A percentile compares a stretch with the other conserved stretches of the same genome.
phyloP scores from a whole-genome alignment of 2,329 filamentous ascomycete species.

The Trichoderma oligosporum region DNA sequence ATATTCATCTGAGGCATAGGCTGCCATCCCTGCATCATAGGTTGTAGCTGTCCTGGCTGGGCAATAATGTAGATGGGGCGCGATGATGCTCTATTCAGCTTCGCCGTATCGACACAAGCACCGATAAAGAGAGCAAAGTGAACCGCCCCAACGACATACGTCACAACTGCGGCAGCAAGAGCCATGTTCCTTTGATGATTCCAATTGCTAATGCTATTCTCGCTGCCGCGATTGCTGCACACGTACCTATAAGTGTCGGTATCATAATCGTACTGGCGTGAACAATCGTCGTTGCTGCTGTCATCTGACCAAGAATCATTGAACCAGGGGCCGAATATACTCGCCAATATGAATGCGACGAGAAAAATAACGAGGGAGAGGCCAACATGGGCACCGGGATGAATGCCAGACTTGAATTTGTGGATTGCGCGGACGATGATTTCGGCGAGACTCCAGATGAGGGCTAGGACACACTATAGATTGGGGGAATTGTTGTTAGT shows the following conservation, averaged over 20 bases:
- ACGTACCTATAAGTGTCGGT: not conserved
- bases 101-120: conserved; percentile 40
- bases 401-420: conserved; percentile 36
- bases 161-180: conserved; percentile 22
- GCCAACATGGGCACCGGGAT: conserved; percentile 43
- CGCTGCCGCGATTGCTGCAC: not conserved
- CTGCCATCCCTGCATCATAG: conserved; percentile 30
- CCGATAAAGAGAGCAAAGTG: conserved; percentile 40
- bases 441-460: conserved; percentile 40
- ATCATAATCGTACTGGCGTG: not conserved
- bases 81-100: conserved; percentile 26
- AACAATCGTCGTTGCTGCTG: not conserved
- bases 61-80: conserved; percentile 28
- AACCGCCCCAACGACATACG: conserved; percentile 19
- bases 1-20: conserved; percentile 22
- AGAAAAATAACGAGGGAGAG: conserved; percentile 43
- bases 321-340: conserved; percentile 24
- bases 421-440: conserved; percentile 35
- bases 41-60: conserved; percentile 24
- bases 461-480: conserved; percentile 34
- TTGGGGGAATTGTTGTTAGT: not conserved
- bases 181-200: conserved; percentile 20
- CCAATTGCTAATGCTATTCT: not conserved
- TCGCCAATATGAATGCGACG: conserved; percentile 28
- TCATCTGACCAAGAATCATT: conserved; percentile 16